These are phyloP conservation scores for Conringia planisiliqua DNA, from an alignment of 345 rosid genomes.

Conservation along the genomic window DNA sequence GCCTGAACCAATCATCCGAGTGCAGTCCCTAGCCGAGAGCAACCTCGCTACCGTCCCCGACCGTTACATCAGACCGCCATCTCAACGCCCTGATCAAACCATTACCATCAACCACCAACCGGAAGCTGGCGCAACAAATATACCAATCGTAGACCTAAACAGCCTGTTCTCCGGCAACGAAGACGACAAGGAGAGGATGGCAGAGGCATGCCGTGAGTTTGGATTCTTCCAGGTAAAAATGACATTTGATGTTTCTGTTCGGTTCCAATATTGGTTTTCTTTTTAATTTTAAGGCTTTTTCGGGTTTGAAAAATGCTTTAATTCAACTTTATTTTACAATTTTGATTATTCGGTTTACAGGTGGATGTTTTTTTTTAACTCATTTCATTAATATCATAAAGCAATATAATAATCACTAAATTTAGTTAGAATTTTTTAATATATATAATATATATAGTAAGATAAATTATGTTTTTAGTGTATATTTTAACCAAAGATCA, in stretches of 20 bases:
- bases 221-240: slow-evolving; percentile 71
- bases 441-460: not conserved
- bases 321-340: not conserved
- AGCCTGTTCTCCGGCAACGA: slow-evolving; percentile 34
- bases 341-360: not conserved
- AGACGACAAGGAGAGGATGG: slow-evolving; percentile 35
- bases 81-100: slow-evolving; percentile 38
- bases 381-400: too few relatives aligned
- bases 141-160: slow-evolving; percentile 67
- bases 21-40: slow-evolving; percentile 77
- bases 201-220: slow-evolving; percentile 66
- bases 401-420: not conserved
- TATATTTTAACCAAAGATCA: not conserved
- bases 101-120: not conserved
- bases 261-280: not conserved
- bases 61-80: slow-evolving; percentile 55
- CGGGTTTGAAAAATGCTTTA: not conserved
- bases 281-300: not conserved
- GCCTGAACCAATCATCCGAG: slow-evolving; percentile 95
- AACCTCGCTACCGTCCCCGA: slow-evolving; percentile 44
- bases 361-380: too few relatives aligned
- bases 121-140: slow-evolving; percentile 28
- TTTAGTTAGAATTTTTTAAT: not conserved
- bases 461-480: not conserved
- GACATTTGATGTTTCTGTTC: not conserved